Percentiles rank a stretch among this genome's conserved stretches.
Conservation (phyloP, 2,329 filamentous ascomycete species). For the Diaporthe citrichinensis region DNA sequence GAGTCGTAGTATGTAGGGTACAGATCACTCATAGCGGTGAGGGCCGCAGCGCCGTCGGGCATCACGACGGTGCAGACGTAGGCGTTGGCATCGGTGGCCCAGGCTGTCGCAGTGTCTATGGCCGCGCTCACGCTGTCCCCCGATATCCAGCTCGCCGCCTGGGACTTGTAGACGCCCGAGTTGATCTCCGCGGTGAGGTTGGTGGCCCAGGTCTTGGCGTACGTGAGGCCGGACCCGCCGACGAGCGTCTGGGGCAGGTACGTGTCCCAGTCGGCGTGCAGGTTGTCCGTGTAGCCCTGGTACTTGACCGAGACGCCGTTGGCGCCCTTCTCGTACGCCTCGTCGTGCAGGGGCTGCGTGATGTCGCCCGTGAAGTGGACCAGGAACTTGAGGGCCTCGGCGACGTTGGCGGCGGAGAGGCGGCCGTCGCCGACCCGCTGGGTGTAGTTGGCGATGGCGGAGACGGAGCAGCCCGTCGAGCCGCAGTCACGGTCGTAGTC, state of each 20-base stretch:
- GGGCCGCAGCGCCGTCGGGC: conserved; percentile 54
- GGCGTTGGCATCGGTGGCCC: conserved; percentile 60
- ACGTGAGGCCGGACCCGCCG: conserved; percentile 51
- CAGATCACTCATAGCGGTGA: conserved; percentile 54
- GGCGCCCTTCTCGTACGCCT: conserved; percentile 66
- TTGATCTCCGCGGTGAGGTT: conserved; percentile 54
- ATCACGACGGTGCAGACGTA: conserved; percentile 59
- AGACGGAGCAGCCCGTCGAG: conserved; percentile 59
- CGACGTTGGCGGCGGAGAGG: conserved; percentile 41
- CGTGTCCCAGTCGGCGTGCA: conserved; percentile 74
- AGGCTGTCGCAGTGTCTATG: conserved; percentile 55
- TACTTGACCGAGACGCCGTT: conserved; percentile 71
- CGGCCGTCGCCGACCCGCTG: conserved; percentile 42
- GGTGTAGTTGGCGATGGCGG: conserved; percentile 56
- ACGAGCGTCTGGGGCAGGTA: conserved; percentile 59
- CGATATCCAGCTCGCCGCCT: conserved; percentile 53
- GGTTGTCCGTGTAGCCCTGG: conserved; percentile 65
- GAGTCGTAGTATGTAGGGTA: conserved; percentile 59
- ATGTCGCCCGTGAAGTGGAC: conserved; percentile 70
- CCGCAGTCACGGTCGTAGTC: conserved; percentile 60
- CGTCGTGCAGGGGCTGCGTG: conserved; percentile 68
- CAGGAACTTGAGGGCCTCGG: conserved; percentile 57
- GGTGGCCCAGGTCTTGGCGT: conserved; percentile 54
- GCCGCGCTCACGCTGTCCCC: conserved; percentile 55
- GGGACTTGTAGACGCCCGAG: conserved; percentile 51